A percentile compares a stretch with the other conserved stretches of the same genome.
Conservation (phyloP, 2,329 filamentous ascomycete species). For the Kalaharituber pfeilii region DNA sequence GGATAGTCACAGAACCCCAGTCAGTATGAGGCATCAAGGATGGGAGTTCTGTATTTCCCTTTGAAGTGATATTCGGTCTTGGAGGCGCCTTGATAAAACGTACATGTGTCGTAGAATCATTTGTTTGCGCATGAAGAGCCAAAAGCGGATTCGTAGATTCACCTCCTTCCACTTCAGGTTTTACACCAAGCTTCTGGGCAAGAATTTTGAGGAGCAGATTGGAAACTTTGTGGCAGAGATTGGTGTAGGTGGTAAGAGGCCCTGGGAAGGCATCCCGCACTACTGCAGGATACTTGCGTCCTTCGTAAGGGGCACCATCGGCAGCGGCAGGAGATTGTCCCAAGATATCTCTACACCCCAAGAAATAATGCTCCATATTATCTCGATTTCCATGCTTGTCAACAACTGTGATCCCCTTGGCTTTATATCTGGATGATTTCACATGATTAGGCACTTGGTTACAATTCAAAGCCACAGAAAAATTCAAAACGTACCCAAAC, state of each 20-base stretch:
- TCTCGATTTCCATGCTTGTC: not conserved
- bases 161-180: not conserved
- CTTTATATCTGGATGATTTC: not conserved
- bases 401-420: not conserved
- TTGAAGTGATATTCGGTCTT: not conserved
- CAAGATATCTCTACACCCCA: not conserved
- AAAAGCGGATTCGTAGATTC: too few species aligned
- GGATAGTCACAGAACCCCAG: constrained; percentile 28
- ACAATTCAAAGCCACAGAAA: not conserved
- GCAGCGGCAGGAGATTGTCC: not conserved
- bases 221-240: not conserved
- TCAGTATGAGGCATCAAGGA: constrained; percentile 24
- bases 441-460: not conserved
- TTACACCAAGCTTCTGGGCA: not conserved
- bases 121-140: not conserved
- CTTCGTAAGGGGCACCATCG: not conserved
- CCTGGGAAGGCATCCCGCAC: not conserved
- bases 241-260: not conserved
- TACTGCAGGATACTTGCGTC: not conserved
- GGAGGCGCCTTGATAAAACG: not conserved
- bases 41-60: not conserved
- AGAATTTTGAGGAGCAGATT: not conserved
- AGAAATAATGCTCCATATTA: not conserved
- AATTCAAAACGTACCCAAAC: not conserved
- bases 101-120: not conserved